phyloP scores from a whole-genome alignment of 345 rosid species.

The Firmiana major region DNA sequence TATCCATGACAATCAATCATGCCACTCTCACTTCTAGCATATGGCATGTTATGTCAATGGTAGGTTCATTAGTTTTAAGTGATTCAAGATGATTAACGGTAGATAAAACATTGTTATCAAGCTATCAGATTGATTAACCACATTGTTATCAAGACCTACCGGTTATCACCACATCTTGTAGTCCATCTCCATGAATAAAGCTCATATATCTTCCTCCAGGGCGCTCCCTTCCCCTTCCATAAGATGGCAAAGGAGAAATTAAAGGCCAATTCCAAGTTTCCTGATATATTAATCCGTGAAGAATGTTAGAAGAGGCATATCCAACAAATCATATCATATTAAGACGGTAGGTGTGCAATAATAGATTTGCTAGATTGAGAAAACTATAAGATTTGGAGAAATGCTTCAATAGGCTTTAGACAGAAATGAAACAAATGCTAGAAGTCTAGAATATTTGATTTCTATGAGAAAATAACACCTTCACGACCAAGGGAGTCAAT shows the following conservation, averaged over 20 bases:
- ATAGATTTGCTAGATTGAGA: constrained; percentile 38
- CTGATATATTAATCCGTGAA: constrained; percentile 37
- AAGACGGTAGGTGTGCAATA: neutral
- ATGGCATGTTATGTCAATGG: neutral
- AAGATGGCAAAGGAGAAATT: constrained; percentile 81
- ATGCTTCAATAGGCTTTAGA: neutral
- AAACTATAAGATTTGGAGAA: neutral
- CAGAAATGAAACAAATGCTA: neutral
- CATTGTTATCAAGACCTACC: constrained; percentile 39
- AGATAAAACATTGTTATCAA: neutral
- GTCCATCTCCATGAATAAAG: constrained; percentile 88
- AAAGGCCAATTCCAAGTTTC: constrained; percentile 79
- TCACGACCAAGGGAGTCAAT: neutral
- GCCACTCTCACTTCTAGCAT: neutral
- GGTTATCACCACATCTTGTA: constrained; percentile 73
- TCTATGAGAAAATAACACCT: neutral
- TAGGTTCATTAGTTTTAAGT: neutral
- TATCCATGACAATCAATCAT: neutral
- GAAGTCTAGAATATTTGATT: neutral
- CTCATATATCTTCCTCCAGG: constrained; percentile 83
- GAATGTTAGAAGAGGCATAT: neutral
- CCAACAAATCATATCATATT: neutral
- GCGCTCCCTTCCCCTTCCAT: constrained; percentile 95
- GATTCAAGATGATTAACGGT: constrained; percentile 5
- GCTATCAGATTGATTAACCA: neutral